A percentile compares a stretch with the other conserved stretches of the same genome.
Evolutionary conservation across 371 early-diverging fungal species (phyloP).

Genomic region (Apophysomyces elegans): DNA sequence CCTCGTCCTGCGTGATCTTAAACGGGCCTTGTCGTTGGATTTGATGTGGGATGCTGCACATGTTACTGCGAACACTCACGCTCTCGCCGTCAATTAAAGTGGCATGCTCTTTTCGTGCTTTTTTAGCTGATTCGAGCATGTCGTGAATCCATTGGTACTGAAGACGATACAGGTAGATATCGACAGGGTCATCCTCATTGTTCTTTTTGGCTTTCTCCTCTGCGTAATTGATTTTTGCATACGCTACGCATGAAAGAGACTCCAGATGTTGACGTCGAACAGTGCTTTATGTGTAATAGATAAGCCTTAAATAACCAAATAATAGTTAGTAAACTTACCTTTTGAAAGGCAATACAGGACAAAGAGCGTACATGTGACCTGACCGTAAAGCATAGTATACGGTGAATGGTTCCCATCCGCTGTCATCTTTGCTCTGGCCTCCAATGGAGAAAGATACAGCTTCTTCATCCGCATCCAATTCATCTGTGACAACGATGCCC

Average conservation of each 20-base stretch:
- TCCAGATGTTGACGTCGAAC: constrained; percentile 43
- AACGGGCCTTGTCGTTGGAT: constrained; percentile 50
- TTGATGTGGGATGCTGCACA: constrained; percentile 20
- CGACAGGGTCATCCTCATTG: constrained; percentile 13
- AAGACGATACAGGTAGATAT: constrained; percentile 33
- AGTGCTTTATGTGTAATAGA: constrained; percentile 20
- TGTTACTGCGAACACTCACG: constrained; percentile 23
- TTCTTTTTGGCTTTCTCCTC: constrained; percentile 6
- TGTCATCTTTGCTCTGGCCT: constrained; percentile 31
- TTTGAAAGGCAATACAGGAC: constrained; percentile 47
- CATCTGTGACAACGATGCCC: constrained; percentile 34
- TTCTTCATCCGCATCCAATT: constrained; percentile 43
- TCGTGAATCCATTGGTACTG: constrained; percentile 44
- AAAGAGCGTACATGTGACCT: constrained; percentile 48
- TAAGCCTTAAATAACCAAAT: not conserved
- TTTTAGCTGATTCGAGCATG: constrained; percentile 28
- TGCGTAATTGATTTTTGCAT: constrained; percentile 30
- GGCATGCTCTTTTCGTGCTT: constrained; percentile 12
- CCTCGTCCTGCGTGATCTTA: constrained; percentile 17
- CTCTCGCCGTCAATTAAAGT: constrained; percentile 12
- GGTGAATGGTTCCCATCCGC: constrained; percentile 51
- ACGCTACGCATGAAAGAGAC: constrained; percentile 32
- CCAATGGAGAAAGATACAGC: constrained; percentile 47
- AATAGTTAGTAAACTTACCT: constrained; percentile 24
- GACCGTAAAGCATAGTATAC: constrained; percentile 45